These are phyloP conservation scores for Ustilago loliicola DNA, from an alignment of 1,284 basidiomycete species.

Conservation along the genomic window DNA sequence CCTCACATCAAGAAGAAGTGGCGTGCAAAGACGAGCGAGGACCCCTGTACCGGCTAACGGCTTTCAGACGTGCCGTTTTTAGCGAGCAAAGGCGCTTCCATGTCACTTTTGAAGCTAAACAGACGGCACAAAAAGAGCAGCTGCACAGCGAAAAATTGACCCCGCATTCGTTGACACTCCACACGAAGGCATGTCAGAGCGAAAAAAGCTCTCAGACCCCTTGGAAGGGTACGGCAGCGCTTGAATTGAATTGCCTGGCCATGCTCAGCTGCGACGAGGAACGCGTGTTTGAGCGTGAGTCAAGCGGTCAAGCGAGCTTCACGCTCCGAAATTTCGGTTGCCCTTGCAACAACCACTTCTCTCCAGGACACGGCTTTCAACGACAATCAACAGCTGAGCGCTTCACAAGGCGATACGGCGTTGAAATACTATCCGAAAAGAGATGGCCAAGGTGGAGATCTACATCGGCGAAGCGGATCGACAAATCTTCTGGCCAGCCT, in stretches of 20 bases:
- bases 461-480: constrained; percentile 12
- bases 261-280: not conserved
- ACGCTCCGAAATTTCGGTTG: constrained; percentile 22
- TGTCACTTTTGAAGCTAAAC: not conserved
- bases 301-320: constrained; percentile 28
- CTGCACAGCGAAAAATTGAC: not conserved
- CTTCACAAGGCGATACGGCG: not conserved
- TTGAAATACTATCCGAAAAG: no score
- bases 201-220: not conserved
- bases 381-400: not conserved
- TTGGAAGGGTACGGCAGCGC: not conserved
- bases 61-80: constrained; percentile 23
- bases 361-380: not conserved
- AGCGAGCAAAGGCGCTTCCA: not conserved
- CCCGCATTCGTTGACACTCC: not conserved
- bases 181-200: not conserved
- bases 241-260: not conserved
- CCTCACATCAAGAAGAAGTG: not conserved
- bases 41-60: constrained; percentile 31
- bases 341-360: not conserved
- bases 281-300: constrained; percentile 12
- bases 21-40: constrained; percentile 7
- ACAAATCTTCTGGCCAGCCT: not conserved
- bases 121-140: not conserved
- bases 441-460: not conserved